Evolutionary conservation across 176 grass and related monocot genomes (phyloP), one percentile per base, ranked within the genome.

Genomic region (Oryza australiensis): DNA sequence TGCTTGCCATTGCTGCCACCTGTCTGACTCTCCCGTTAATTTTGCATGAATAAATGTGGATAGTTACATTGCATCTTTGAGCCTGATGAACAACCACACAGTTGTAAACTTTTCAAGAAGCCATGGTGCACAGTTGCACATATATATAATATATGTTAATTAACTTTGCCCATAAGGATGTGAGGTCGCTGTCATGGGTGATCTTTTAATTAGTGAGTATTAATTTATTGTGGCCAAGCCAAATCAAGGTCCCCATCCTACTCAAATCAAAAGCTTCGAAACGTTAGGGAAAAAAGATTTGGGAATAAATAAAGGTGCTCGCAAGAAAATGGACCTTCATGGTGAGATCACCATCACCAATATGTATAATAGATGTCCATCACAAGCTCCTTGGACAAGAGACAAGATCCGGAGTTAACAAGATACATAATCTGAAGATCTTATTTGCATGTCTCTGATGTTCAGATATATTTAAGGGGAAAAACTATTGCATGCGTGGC

Each of bases 131-230:
- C 34, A 35, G 34, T 35, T 35, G 34, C 6, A 7, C 34, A 35
- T 35, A 35, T 35, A 70, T 64, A 29, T 62, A 9, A 35, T 35
- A 70, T 64, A 29, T 62, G 22, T 60, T 60, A 60, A 22, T 22
- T 53, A 79, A 74, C 70, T 63, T 64, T 66, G 42, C 65, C 26
- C 66, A 33, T 18, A 64, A 33, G 51, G 16, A 41, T 22, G 24
- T 24, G 51, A 71, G 14, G 77, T 81, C 67, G 23, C 64, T 81
- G 20, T 89, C 87, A 85, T 33, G 40, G 71, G 37, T 51, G 22
- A 23, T 22, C 64, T 70, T 80, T 82, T 34, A 68, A n/a, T 59
- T 75, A 7, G 2, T 34, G 72, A 13, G 5, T 70, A 40, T 37
- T 16, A 49, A 49, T 49, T 49, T 70, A 7, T 42, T 48, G 40